A percentile compares a stretch with the other conserved stretches of the same genome.
These are phyloP conservation scores for Xylaria sp. DNA, from an alignment of 2,329 filamentous ascomycete species.

Conservation along the genomic window DNA sequence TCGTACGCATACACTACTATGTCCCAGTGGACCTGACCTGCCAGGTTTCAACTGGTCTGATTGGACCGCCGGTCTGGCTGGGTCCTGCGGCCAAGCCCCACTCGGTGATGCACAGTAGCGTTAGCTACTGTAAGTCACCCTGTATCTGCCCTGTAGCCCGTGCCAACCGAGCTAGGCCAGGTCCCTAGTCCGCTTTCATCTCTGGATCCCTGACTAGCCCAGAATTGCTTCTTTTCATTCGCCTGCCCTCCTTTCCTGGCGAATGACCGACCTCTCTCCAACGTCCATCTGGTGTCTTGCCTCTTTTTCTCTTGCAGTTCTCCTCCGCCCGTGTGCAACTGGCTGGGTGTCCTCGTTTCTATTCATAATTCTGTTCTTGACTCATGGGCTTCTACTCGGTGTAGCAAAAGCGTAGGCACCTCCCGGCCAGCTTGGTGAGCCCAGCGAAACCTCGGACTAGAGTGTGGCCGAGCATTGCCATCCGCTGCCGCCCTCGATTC, in stretches of 20 bases:
- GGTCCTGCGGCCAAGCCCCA: constrained; percentile 7
- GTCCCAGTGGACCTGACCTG: constrained; percentile 9
- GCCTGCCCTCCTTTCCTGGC: constrained; percentile 35
- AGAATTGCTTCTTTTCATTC: constrained; percentile 39
- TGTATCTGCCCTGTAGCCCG: background rate
- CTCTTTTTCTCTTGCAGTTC: constrained; percentile 23
- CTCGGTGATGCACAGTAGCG: constrained; percentile 6
- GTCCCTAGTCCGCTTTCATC: constrained; percentile 36
- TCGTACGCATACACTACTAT: no score
- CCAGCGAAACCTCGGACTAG: background rate
- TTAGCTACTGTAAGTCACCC: constrained; percentile 18
- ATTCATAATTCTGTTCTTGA: constrained; percentile 17
- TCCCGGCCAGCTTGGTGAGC: background rate
- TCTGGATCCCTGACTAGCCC: constrained; percentile 27
- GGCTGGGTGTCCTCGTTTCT: constrained; percentile 24
- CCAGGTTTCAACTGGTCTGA: background rate
- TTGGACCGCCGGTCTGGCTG: constrained; percentile 19
- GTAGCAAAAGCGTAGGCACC: constrained; percentile 2
- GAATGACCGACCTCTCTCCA: constrained; percentile 31
- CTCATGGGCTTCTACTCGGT: constrained; percentile 13
- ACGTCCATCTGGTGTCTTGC: constrained; percentile 21
- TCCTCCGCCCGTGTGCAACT: constrained; percentile 27
- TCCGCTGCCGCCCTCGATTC: background rate
- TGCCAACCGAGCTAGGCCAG: constrained; percentile 15
- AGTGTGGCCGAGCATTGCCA: constrained; percentile 5